Evolutionary conservation across 2,329 filamentous ascomycete genomes (phyloP).

Genomic region (Pseudogymnoascus sp.): DNA sequence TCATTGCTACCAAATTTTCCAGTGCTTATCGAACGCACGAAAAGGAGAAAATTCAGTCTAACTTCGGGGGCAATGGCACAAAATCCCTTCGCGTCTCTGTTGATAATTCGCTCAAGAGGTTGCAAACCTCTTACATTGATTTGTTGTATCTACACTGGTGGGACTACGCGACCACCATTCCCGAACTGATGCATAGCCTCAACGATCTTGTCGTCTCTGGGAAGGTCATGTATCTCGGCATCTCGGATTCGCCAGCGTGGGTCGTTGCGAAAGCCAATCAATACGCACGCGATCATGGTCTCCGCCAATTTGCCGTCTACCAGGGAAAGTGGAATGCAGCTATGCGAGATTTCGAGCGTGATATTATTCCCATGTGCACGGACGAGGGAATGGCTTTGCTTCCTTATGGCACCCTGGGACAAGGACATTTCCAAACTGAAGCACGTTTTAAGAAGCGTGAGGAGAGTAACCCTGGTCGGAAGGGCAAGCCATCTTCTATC

Average conservation of each 20-base stretch:
- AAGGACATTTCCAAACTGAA: slow-evolving; percentile 35
- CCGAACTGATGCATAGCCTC: slow-evolving; percentile 41
- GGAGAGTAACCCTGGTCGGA: slow-evolving; percentile 30
- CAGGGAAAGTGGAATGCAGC: slow-evolving; percentile 53
- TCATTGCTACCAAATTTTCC: slow-evolving; percentile 47
- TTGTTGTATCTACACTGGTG: slow-evolving; percentile 39
- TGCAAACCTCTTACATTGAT: slow-evolving; percentile 34
- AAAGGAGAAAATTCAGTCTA: slow-evolving; percentile 28
- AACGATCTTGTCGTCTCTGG: slow-evolving; percentile 47
- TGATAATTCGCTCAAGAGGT: slow-evolving; percentile 32
- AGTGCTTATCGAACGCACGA: slow-evolving; percentile 26
- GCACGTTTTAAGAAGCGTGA: slow-evolving; percentile 27
- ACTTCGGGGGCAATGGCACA: slow-evolving; percentile 34
- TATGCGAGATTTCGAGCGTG: slow-evolving; percentile 51
- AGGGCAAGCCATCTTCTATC: slow-evolving; percentile 8
- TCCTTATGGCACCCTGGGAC: slow-evolving; percentile 42
- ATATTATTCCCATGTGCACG: slow-evolving; percentile 48
- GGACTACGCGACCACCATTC: slow-evolving; percentile 37
- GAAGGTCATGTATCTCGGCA: slow-evolving; percentile 56
- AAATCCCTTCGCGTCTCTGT: slow-evolving; percentile 32
- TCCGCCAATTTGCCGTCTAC: slow-evolving; percentile 51
- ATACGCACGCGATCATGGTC: slow-evolving; percentile 58
- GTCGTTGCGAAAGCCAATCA: slow-evolving; percentile 54
- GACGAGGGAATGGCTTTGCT: slow-evolving; percentile 45
- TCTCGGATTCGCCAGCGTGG: slow-evolving; percentile 60